phyloP scores from a whole-genome alignment of 1,284 basidiomycete genomes.

The Cystobasidium sp. region DNA sequence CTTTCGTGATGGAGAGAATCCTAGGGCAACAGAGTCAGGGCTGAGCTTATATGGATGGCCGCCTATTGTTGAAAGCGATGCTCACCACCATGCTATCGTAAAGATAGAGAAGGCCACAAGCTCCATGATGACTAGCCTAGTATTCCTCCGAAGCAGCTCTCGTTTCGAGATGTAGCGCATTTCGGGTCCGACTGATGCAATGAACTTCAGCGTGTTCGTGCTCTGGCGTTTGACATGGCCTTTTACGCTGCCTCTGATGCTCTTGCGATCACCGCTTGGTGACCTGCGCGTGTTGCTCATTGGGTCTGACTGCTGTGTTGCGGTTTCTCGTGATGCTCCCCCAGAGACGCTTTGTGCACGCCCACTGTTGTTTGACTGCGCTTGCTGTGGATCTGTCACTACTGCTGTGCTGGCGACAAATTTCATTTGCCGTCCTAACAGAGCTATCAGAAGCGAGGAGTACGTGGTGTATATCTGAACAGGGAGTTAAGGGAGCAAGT shows the following conservation, averaged over 20 bases:
- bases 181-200: slow-evolving; percentile 21
- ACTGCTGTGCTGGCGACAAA: slow-evolving; percentile 8
- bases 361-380: background rate
- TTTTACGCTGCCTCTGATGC: slow-evolving; percentile 14
- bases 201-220: slow-evolving; percentile 11
- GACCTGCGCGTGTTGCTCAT: background rate
- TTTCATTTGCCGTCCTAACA: slow-evolving; percentile 20
- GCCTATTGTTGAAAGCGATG: background rate
- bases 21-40: background rate
- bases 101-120: slow-evolving; percentile 26
- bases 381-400: slow-evolving; percentile 17
- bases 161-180: slow-evolving; percentile 32
- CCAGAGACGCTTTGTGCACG: too few species aligned
- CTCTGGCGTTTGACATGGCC: slow-evolving; percentile 4
- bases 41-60: background rate
- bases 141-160: slow-evolving; percentile 31
- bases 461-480: slow-evolving; percentile 36
- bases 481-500: too few species aligned
- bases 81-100: slow-evolving; percentile 40
- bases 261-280: slow-evolving; percentile 7
- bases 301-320: background rate
- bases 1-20: slow-evolving; percentile 22
- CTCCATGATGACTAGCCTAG: slow-evolving; percentile 24
- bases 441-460: slow-evolving; percentile 25
- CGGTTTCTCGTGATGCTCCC: background rate